Percentiles rank a stretch among this genome's conserved stretches.
phyloP scores from a whole-genome alignment of 306 rosid species.

The Malus domestica region DNA sequence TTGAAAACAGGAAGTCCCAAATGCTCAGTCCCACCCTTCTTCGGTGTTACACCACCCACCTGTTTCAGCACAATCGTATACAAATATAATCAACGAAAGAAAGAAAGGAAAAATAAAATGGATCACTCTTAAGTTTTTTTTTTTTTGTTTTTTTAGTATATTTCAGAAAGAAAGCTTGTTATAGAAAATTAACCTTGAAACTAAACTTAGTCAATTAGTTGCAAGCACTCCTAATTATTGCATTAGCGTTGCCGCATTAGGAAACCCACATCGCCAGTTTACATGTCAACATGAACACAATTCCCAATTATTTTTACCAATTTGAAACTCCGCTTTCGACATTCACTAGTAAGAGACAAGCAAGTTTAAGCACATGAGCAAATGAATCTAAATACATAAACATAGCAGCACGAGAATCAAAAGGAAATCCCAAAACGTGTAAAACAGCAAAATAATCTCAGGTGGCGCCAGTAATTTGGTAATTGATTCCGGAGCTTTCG shows the following conservation, averaged over 20 bases:
- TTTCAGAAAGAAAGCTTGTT: not conserved
- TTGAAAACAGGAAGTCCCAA: constrained; percentile 98
- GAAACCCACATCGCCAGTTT: not conserved
- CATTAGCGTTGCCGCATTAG: not conserved
- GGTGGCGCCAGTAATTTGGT: not conserved
- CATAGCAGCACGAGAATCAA: not conserved
- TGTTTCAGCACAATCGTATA: constrained; percentile 12
- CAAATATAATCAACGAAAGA: not conserved
- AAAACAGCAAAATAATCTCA: not conserved
- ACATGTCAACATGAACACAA: not conserved
- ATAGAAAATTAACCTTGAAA: not conserved
- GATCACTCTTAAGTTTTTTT: not conserved
- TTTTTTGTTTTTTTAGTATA: not conserved
- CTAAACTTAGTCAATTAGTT: too few species aligned
- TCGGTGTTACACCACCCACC: constrained; percentile 98
- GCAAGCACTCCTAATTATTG: not conserved
- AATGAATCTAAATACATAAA: not conserved
- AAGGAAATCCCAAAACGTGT: not conserved
- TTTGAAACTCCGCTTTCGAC: not conserved
- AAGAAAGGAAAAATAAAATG: not conserved
- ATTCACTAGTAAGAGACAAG: not conserved
- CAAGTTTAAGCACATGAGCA: not conserved
- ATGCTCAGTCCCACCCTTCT: constrained; percentile 96
- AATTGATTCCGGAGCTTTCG: not conserved
- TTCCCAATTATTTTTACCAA: not conserved